These are phyloP conservation scores for Ascoidea asiatica DNA, from an alignment of 805 yeast genomes.

Conservation along the genomic window DNA sequence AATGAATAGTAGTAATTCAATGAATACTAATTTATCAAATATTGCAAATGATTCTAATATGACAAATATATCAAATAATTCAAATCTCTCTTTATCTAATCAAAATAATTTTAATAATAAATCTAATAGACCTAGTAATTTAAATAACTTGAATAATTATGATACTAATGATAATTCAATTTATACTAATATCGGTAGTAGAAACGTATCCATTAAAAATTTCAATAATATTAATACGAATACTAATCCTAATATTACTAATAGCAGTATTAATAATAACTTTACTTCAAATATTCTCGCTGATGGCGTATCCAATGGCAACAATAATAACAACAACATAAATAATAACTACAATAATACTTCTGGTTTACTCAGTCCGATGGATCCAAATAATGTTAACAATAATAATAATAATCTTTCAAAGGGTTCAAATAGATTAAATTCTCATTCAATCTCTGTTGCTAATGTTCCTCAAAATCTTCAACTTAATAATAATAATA, in stretches of 20 bases:
- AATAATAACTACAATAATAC: too few relatives aligned
- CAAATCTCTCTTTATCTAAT: not conserved
- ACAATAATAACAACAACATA: not conserved
- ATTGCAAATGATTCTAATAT: too few relatives aligned
- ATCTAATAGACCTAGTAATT: not conserved
- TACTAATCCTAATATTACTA: too few relatives aligned
- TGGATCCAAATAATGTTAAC: not conserved
- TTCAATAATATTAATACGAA: too few relatives aligned
- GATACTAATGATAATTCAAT: not conserved
- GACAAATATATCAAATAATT: too few relatives aligned
- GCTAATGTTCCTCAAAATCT: not conserved
- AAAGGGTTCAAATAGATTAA: not conserved
- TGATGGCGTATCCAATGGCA: not conserved
- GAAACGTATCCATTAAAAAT: too few relatives aligned
- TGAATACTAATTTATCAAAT: too few relatives aligned
- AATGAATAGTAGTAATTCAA: too few relatives aligned
- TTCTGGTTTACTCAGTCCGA: not conserved
- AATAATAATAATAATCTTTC: too few relatives aligned
- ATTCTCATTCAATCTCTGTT: not conserved
- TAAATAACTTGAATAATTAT: not conserved
- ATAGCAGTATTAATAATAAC: too few relatives aligned
- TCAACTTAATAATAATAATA: too few relatives aligned
- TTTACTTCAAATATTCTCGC: not conserved
- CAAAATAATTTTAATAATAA: not conserved
- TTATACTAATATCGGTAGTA: not conserved